A percentile compares a stretch with the other conserved stretches of the same genome.
Conservation (phyloP, 768 basidiomycete genomes). For the Lactarius trivialis region DNA sequence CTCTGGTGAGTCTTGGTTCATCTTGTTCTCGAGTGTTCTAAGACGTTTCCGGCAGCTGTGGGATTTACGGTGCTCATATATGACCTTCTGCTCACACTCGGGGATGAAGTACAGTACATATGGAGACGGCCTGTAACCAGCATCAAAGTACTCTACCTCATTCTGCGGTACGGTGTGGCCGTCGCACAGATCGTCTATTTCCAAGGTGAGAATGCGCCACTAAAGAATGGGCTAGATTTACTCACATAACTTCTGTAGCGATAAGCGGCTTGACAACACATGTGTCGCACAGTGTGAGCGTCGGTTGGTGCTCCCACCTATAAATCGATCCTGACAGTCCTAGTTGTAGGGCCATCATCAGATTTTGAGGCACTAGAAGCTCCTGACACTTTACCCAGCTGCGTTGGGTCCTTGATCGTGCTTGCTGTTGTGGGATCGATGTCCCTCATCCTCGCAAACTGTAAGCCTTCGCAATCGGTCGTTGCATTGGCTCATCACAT, state of each 20-base stretch:
- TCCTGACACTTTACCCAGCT: slow-evolving; percentile 6
- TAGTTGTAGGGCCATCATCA: slow-evolving; percentile 1
- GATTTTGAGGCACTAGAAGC: not conserved
- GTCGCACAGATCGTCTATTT: slow-evolving; percentile 26
- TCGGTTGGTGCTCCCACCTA: not conserved
- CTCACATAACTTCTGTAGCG: not conserved
- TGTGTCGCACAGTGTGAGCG: slow-evolving; percentile 6
- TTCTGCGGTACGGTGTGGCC: slow-evolving; percentile 37
- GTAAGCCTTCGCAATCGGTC: slow-evolving; percentile 25
- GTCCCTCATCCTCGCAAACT: slow-evolving; percentile 26
- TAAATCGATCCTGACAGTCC: not conserved
- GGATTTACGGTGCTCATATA: slow-evolving; percentile 35
- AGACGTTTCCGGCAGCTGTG: slow-evolving; percentile 25
- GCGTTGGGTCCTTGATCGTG: slow-evolving; percentile 9
- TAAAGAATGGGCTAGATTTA: not conserved
- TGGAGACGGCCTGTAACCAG: slow-evolving; percentile 35
- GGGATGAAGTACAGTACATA: slow-evolving; percentile 37
- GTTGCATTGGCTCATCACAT: slow-evolving; percentile 17
- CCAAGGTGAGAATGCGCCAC: slow-evolving; percentile 25
- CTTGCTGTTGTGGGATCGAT: slow-evolving; percentile 27
- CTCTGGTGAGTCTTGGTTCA: not conserved
- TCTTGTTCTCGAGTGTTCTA: not conserved
- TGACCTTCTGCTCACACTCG: slow-evolving; percentile 38
- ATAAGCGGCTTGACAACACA: slow-evolving; percentile 10
- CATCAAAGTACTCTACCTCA: slow-evolving; percentile 36